Conservation (phyloP, 202 grass and related monocot genomes). For the Zizania palustris region DNA sequence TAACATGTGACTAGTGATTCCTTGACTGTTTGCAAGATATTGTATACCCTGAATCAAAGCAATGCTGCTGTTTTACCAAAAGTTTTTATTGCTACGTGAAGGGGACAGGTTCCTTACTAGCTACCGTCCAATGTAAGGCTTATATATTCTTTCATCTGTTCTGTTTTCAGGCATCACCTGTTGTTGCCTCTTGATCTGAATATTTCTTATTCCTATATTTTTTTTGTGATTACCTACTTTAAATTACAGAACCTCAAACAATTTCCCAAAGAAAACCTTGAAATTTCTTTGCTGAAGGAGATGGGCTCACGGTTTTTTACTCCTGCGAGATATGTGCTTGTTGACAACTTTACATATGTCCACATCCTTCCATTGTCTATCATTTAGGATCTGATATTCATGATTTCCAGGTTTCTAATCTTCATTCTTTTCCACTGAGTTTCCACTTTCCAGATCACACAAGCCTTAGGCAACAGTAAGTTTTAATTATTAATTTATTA, state of each 20-base stretch:
- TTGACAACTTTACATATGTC: conserved; percentile 29
- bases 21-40: conserved; percentile 75
- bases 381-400: conserved; percentile 31
- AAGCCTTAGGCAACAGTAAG: conserved; percentile 81
- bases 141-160: conserved; percentile 15
- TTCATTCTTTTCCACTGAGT: conserved; percentile 80
- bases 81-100: conserved; percentile 96
- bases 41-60: conserved; percentile 77
- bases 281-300: conserved; percentile 66
- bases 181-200: conserved; percentile 26
- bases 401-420: conserved; percentile 85
- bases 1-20: conserved; percentile 26
- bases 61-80: conserved; percentile 96
- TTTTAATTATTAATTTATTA: conserved; percentile 26
- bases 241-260: conserved; percentile 60
- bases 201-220: conserved; percentile 9
- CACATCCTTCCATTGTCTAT: not conserved
- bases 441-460: conserved; percentile 69
- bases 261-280: conserved; percentile 57
- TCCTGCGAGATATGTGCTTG: conserved; percentile 63
- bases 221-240: conserved; percentile 31
- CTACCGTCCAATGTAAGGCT: conserved; percentile 66
- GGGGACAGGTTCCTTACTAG: conserved; percentile 84
- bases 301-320: conserved; percentile 76
- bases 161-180: not conserved